Conservation (phyloP, 31 red algal species). For the Asparagopsis taxiformis region DNA sequence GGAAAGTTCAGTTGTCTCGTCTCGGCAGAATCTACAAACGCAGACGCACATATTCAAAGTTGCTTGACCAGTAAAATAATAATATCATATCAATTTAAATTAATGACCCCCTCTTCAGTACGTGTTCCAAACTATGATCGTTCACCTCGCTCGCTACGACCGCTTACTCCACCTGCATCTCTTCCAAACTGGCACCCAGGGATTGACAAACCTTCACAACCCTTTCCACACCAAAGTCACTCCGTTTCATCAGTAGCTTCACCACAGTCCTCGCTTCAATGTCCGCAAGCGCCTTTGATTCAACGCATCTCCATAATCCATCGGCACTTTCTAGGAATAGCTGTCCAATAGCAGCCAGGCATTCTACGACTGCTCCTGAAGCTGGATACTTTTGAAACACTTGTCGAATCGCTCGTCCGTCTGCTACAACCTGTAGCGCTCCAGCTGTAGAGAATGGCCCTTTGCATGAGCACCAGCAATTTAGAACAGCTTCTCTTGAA, state of each 20-base stretch:
- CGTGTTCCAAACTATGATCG: too few species aligned
- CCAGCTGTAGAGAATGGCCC: slow-evolving; percentile 35
- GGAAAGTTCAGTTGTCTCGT: too few species aligned
- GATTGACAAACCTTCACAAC: slow-evolving; percentile 60
- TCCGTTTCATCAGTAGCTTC: slow-evolving; percentile 32
- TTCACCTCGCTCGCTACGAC: too few species aligned
- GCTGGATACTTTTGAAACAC: slow-evolving; percentile 36
- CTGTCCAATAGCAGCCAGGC: slow-evolving; percentile 47
- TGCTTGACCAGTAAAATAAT: too few species aligned
- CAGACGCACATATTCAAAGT: too few species aligned
- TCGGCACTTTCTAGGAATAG: slow-evolving; percentile 58
- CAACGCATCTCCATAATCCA: slow-evolving; percentile 56
- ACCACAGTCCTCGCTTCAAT: slow-evolving; percentile 49
- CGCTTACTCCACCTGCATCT: slow-evolving; percentile 9
- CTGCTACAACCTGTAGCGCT: slow-evolving; percentile 52
- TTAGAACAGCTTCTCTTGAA: slow-evolving; percentile 40
- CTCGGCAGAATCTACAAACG: too few species aligned
- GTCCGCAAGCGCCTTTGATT: slow-evolving; percentile 26
- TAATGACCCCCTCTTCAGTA: too few species aligned
- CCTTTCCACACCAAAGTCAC: slow-evolving; percentile 19
- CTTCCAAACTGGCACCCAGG: slow-evolving; percentile 26
- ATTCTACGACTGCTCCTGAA: slow-evolving; percentile 15
- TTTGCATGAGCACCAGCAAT: slow-evolving; percentile 41
- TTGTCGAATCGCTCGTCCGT: slow-evolving; percentile 27
- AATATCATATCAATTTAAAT: too few species aligned